Evolutionary conservation across 2,329 filamentous ascomycete species (phyloP).

Genomic region (Ustulina deusta): DNA sequence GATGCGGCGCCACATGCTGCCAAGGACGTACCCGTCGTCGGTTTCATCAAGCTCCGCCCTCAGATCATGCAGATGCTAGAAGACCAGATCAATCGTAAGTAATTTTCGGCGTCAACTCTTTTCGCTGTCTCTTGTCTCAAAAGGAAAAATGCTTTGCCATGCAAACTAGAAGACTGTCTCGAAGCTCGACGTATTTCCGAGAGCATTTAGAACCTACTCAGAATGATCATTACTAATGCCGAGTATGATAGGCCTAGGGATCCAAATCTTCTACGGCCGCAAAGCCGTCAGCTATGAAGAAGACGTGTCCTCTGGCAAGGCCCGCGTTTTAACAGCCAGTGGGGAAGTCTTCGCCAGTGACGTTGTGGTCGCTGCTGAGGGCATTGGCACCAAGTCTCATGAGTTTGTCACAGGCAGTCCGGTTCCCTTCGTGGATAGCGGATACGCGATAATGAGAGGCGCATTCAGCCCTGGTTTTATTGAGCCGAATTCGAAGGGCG

Average conservation of each 20-base stretch:
- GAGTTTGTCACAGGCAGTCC: constrained; percentile 25
- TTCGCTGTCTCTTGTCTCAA: not conserved
- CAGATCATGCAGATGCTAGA: constrained; percentile 26
- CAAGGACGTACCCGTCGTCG: constrained; percentile 31
- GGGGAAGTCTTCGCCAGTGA: constrained; percentile 46
- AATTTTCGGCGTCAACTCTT: not conserved
- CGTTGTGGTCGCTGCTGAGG: constrained; percentile 51
- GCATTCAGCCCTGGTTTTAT: constrained; percentile 28
- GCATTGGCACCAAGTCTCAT: constrained; percentile 47
- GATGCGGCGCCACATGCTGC: constrained; percentile 30
- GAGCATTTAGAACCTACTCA: not conserved
- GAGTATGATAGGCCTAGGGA: constrained; percentile 29
- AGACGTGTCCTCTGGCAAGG: constrained; percentile 31
- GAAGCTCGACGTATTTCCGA: not conserved
- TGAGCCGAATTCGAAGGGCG: constrained; percentile 19
- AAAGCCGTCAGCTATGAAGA: constrained; percentile 40
- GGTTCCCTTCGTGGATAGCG: constrained; percentile 21
- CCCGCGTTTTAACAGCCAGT: constrained; percentile 40
- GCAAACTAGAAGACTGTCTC: not conserved
- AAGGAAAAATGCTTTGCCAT: not conserved
- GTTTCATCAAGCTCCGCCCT: constrained; percentile 24
- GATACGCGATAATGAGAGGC: constrained; percentile 30
- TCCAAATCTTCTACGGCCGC: constrained; percentile 37
- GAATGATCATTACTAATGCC: not conserved
- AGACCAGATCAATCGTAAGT: constrained; percentile 33